Evolutionary conservation across 768 basidiomycete species (phyloP).

Genomic region (Auriscalpium orientale): DNA sequence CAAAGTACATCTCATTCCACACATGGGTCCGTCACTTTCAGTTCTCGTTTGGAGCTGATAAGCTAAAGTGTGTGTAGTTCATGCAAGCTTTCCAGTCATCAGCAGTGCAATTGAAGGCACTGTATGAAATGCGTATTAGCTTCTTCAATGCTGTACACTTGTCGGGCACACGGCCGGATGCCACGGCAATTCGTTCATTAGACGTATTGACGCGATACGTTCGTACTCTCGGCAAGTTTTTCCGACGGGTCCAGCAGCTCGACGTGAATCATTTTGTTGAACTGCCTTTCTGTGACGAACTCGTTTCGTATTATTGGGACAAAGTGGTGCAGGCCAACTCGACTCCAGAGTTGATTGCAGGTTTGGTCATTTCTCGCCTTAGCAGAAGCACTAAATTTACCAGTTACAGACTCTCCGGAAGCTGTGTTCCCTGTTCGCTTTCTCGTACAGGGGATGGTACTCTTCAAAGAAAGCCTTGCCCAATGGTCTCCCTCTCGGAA

Average conservation of each 20-base stretch:
- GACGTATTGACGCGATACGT: constrained; percentile 62
- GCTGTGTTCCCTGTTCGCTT: constrained; percentile 73
- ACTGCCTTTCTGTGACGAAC: constrained; percentile 54
- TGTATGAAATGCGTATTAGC: constrained; percentile 51
- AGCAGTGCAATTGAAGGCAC: constrained; percentile 42
- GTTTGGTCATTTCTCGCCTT: constrained; percentile 26
- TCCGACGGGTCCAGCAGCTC: constrained; percentile 65
- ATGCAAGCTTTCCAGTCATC: constrained; percentile 54
- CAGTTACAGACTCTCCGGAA: constrained; percentile 44
- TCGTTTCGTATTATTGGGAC: constrained; percentile 77
- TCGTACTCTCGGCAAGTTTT: constrained; percentile 71
- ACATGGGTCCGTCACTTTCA: constrained; percentile 41
- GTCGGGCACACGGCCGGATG: constrained; percentile 26
- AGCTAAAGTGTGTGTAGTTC: constrained; percentile 35
- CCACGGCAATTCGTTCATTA: constrained; percentile 36
- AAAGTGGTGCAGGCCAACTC: constrained; percentile 68
- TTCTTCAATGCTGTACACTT: constrained; percentile 39
- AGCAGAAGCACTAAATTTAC: neutral
- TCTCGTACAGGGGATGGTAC: constrained; percentile 76
- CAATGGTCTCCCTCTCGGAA: constrained; percentile 67
- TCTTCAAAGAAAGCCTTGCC: constrained; percentile 76
- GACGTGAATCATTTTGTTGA: constrained; percentile 49
- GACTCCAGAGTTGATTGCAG: constrained; percentile 45
- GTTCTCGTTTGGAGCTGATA: neutral
- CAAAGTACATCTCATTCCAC: constrained; percentile 35